phyloP scores from a whole-genome alignment of 495 filamentous ascomycete species.

The Lophiostoma macrostomum region DNA sequence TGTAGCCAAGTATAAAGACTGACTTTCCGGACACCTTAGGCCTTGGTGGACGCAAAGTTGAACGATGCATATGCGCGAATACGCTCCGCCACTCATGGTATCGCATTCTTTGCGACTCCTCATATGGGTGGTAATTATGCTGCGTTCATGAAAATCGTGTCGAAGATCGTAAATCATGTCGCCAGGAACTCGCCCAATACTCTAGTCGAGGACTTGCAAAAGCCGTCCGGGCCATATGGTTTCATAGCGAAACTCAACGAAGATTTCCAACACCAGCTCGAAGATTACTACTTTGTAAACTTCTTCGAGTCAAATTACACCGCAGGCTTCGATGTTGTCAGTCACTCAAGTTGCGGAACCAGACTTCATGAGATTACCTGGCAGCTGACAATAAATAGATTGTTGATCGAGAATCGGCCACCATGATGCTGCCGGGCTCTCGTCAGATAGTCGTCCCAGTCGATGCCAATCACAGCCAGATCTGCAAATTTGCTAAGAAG shows the following conservation, averaged over 20 bases:
- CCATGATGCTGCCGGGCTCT: not conserved
- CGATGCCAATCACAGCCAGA: not conserved
- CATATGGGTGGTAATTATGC: constrained; percentile 1
- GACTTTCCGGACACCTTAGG: not conserved
- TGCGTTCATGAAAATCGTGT: not conserved
- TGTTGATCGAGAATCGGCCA: not conserved
- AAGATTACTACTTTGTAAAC: constrained; percentile 6
- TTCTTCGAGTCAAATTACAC: not conserved
- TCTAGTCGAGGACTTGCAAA: not conserved
- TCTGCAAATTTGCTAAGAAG: constrained; percentile 6
- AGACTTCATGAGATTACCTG: not conserved
- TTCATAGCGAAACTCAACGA: not conserved
- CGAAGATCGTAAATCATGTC: not conserved
- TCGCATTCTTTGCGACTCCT: constrained; percentile 7
- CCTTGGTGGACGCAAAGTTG: constrained; percentile 2
- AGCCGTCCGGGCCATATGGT: not conserved
- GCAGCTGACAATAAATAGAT: not conserved
- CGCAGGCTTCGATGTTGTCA: not conserved
- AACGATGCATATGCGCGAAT: not conserved
- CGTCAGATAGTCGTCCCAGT: not conserved
- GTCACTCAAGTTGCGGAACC: not conserved
- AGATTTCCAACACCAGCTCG: constrained; percentile 6
- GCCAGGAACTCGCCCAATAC: not conserved
- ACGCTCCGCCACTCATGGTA: not conserved
- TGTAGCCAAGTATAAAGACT: not conserved